Conservation (phyloP, 2,329 filamentous ascomycete genomes). For the Alternaria triticina region DNA sequence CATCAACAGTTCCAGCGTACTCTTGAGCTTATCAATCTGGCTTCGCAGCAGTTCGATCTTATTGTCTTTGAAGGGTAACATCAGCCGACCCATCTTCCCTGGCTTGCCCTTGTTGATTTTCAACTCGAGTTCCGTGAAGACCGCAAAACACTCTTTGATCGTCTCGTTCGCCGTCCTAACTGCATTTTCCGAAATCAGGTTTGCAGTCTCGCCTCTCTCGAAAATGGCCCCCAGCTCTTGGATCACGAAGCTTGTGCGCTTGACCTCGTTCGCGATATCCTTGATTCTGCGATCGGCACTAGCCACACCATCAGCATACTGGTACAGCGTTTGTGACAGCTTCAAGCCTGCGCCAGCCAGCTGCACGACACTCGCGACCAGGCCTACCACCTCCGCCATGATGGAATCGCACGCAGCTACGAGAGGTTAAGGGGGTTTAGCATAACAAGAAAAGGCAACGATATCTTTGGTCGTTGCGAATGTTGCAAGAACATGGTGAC, state of each 20-base stretch:
- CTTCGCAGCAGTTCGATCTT: slow-evolving; percentile 37
- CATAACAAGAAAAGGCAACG: background rate
- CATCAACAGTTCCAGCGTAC: slow-evolving; percentile 38
- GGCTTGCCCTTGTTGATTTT: slow-evolving; percentile 36
- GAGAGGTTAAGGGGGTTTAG: background rate
- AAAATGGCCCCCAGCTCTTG: slow-evolving; percentile 38
- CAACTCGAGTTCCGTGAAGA: slow-evolving; percentile 34
- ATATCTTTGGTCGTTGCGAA: background rate
- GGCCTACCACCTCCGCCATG: slow-evolving; percentile 35
- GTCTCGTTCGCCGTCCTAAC: slow-evolving; percentile 36
- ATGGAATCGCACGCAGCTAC: background rate
- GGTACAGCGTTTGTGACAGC: slow-evolving; percentile 38
- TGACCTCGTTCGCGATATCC: slow-evolving; percentile 38
- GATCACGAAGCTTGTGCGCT: slow-evolving; percentile 36
- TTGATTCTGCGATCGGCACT: slow-evolving; percentile 37
- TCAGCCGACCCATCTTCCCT: slow-evolving; percentile 30
- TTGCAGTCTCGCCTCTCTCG: slow-evolving; percentile 29
- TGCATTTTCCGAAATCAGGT: slow-evolving; percentile 34
- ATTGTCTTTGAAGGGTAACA: slow-evolving; percentile 38
- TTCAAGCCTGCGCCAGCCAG: slow-evolving; percentile 39
- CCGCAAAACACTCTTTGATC: slow-evolving; percentile 31
- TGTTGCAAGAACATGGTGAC: background rate
- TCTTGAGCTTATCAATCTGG: slow-evolving; percentile 41
- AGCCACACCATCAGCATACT: slow-evolving; percentile 40
- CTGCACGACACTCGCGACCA: slow-evolving; percentile 42